These are phyloP conservation scores for Beta macrorhiza DNA, from an alignment of 179 eudicot genomes.

Conservation along the genomic window DNA sequence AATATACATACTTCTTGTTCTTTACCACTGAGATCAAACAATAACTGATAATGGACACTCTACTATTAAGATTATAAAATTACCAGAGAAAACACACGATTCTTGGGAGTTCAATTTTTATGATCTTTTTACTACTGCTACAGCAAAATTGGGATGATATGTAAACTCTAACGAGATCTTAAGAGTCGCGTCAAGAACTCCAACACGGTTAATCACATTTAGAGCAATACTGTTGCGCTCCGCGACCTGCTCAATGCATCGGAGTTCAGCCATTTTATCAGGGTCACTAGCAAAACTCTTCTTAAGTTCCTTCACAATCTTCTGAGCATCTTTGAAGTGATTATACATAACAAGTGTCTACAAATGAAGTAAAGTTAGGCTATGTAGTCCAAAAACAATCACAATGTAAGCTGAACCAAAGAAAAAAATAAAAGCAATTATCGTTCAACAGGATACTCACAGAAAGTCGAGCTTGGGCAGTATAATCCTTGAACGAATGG, in stretches of 20 bases:
- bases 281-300: conserved; percentile 60
- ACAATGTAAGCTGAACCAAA: background rate
- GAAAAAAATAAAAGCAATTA: too few relatives aligned
- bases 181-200: conserved; percentile 63
- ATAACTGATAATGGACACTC: too few relatives aligned
- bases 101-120: conserved; percentile 33
- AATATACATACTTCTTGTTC: too few relatives aligned
- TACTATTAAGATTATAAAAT: too few relatives aligned
- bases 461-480: conserved; percentile 56
- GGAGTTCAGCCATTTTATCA: conserved; percentile 67
- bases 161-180: conserved; percentile 76
- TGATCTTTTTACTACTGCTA: conserved; percentile 78
- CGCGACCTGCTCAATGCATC: conserved; percentile 82
- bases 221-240: conserved; percentile 83
- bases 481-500: conserved; percentile 64
- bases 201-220: conserved; percentile 67
- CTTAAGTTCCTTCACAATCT: conserved; percentile 73
- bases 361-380: conserved; percentile 1
- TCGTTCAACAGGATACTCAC: conserved; percentile 44
- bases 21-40: too few relatives aligned
- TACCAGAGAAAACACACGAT: conserved; percentile 32
- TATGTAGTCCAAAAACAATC: background rate
- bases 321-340: conserved; percentile 86
- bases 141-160: conserved; percentile 84
- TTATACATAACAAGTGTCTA: conserved; percentile 61